A percentile compares a stretch with the other conserved stretches of the same genome.
Conservation (phyloP, 2,329 filamentous ascomycete species). For the Botrytis fabae region DNA sequence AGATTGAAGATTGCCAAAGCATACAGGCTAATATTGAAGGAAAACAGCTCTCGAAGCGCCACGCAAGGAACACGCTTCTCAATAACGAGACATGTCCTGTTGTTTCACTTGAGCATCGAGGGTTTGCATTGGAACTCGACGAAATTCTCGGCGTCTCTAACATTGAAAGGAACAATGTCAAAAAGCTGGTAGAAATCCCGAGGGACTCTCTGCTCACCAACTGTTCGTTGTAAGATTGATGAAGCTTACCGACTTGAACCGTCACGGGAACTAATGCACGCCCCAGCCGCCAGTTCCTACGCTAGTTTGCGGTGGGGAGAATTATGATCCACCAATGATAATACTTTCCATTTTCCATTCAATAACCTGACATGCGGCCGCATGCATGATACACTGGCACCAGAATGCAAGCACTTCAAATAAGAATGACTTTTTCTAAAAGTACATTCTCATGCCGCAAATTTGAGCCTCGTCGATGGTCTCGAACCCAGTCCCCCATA, state of each 20-base stretch:
- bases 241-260: neutral
- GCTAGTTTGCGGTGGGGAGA: neutral
- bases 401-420: neutral
- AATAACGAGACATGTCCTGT: neutral
- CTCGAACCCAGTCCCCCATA: neutral
- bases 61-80: neutral
- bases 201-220: neutral
- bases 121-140: neutral
- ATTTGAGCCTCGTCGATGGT: neutral
- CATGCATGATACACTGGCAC: neutral
- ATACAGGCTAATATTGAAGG: constrained; percentile 7
- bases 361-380: neutral
- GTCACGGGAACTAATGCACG: neutral
- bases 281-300: neutral
- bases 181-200: neutral
- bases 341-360: neutral
- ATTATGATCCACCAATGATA: constrained; percentile 15
- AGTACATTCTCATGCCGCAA: neutral
- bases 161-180: neutral
- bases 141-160: neutral
- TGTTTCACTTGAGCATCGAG: neutral
- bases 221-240: neutral
- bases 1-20: neutral
- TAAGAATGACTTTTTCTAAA: neutral
- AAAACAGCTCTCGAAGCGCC: neutral